Evolutionary conservation across 2,329 filamentous ascomycete genomes (phyloP).

Genomic region (Aspergillus tanneri): DNA sequence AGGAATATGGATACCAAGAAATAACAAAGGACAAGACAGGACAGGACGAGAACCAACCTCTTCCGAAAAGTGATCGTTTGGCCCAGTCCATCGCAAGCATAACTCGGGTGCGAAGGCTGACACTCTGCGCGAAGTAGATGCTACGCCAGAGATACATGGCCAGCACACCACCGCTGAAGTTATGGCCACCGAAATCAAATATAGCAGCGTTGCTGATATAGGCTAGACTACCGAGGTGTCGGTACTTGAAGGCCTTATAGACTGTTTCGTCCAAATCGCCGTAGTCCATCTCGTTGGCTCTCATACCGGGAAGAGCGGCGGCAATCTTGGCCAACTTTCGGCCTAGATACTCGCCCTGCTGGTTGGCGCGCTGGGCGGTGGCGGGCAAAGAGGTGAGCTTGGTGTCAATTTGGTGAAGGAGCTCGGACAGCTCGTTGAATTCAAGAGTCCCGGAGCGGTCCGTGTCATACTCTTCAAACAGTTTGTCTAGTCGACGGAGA

Average conservation of each 20-base stretch:
- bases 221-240: conserved; percentile 84
- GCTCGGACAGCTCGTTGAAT: conserved; percentile 84
- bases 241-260: conserved; percentile 94
- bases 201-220: conserved; percentile 96
- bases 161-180: conserved; percentile 76
- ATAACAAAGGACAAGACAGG: background rate
- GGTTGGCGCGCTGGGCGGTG: conserved; percentile 92
- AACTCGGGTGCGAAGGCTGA: conserved; percentile 84
- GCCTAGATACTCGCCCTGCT: conserved; percentile 90
- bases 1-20: conserved; percentile 7
- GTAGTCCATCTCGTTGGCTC: conserved; percentile 76
- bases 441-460: conserved; percentile 91
- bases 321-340: conserved; percentile 93
- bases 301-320: conserved; percentile 70
- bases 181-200: conserved; percentile 83
- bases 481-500: conserved; percentile 81
- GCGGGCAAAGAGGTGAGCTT: conserved; percentile 94
- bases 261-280: conserved; percentile 89
- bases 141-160: conserved; percentile 96
- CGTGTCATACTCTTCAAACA: conserved; percentile 89
- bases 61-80: conserved; percentile 92
- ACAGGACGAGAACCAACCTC: conserved; percentile 81
- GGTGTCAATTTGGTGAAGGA: conserved; percentile 87
- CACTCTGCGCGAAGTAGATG: conserved; percentile 96
- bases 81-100: conserved; percentile 97